Base-by-base conservation (phyloP, 768 basidiomycete species). In the Phlegmacium glaucopus region DNA sequence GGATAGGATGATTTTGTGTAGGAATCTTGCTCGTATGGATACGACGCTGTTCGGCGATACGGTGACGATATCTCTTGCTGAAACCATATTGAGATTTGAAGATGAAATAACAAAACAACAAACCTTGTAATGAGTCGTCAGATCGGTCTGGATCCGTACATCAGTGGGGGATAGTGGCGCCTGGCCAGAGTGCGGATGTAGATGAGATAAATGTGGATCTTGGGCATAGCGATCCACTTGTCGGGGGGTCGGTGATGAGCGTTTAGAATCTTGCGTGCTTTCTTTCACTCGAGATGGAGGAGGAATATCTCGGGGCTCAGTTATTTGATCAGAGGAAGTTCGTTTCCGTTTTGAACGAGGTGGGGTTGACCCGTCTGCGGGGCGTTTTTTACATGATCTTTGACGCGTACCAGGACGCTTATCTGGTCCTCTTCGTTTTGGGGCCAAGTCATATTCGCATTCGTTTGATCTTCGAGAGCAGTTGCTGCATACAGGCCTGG, bases 341-440 rank as follows among this genome's bases (percentile, higher is more conserved):
- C 76, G 72, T 61, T 75, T 80, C 60, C 79, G 75, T 65, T 83
- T 83, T 42, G 75, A 62, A 47, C 77, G 69, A 48, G 79, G 74
- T 12, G 74, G 61, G 44, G 64, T 69, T 52, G 76, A 70, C 44
- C 72, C 77, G 52, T 83, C 81, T 30, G 76, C 68, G 29, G 79
- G 76, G 49, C 86, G 75, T 74, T 88, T 90, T 80, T 90, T 90
- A 76, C 87, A 90, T 47, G 84, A 85, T 56, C 89, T 77, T 63
- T 88, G 85, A 52, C 88, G 79, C 48, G 87, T 90, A 25, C 89
- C 89, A 49, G 89, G 89, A 59, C 80, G 80, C 70, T 89, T 90
- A 76, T 91, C 89, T 52, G 89, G 89, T 3, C 90, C 90, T 51
- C 89, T 78, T 51, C 90, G 82, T 67, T 87, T 89, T 57, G 88